Base-by-base conservation (phyloP, 2,329 filamentous ascomycete species). In the Calonectria honghensis region DNA sequence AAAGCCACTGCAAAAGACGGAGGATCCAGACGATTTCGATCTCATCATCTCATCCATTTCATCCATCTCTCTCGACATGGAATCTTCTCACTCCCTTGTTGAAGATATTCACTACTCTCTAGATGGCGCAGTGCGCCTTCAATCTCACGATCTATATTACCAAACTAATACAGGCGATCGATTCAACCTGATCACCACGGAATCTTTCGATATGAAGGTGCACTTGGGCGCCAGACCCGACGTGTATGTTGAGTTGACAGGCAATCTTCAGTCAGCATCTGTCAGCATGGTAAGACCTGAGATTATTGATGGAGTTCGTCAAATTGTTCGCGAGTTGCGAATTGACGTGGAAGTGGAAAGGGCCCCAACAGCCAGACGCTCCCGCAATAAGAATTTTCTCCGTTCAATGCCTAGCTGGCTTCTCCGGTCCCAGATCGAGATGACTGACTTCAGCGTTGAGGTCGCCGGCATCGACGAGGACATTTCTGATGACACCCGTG, bases 21-120 rank as follows among this genome's bases (percentile, higher is more conserved):
- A 89, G 51, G 91, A 93, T 32, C 89, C 92, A 0, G 95, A 96
- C 75, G 96, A 98, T 78, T 98, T 97, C 79, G 97, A 99, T 82
- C 90, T 99, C 37, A 94, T 99, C 57, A 98, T 99, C 63, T 98
- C 95, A 1, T 97, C 96, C 2, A 95, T 98, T 14, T 98, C 97
- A 0, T 98, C 96, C 0, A 92, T 98, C 48, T 98, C 96, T 0
- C 87, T 98, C 29, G 97, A 99, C 81, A 90, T 98, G 63, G 97
- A 99, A 82, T 98, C 97, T 0, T 98, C 96, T n/a, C 97, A 99
- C 85, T 97, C 95, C 4, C 89, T 94, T 0, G 91, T 95, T 45
- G 94, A 94, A 72, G 94, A 97, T 41, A 87, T 96, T 4, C 94
- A 98, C 82, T 99, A 99, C 84, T 95, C 94, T 6, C 87, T 99